Percentiles rank a stretch among this genome's conserved stretches.
Conservation (phyloP, 345 rosid species). For the Brassica napus region DNA sequence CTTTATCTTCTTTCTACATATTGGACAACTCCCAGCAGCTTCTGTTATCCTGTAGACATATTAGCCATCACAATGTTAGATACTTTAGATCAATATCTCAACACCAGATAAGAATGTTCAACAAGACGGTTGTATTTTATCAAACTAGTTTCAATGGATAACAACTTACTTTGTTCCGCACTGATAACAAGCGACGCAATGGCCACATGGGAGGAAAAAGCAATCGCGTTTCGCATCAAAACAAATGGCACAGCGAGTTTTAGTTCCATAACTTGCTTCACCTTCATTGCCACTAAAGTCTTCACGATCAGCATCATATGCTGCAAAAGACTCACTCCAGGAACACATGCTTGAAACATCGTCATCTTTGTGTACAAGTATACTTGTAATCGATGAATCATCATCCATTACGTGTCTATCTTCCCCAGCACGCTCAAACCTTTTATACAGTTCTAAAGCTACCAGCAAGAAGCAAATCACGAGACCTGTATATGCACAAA, state of each 20-base stretch:
- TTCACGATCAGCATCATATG: conserved; percentile 61
- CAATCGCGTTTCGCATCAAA: conserved; percentile 86
- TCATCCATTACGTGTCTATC: conserved; percentile 13
- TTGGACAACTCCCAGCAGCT: conserved; percentile 66
- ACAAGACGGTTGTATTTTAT: not conserved
- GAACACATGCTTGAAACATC: conserved; percentile 61
- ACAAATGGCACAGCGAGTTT: conserved; percentile 82
- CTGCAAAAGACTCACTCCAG: conserved; percentile 61
- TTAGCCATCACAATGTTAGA: not conserved
- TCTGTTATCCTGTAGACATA: conserved; percentile 58
- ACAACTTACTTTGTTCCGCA: conserved; percentile 59
- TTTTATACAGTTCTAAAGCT: conserved; percentile 52
- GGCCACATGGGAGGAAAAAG: conserved; percentile 94
- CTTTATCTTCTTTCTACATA: conserved; percentile 62
- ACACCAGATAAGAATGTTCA: not conserved
- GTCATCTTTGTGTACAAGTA: conserved; percentile 65
- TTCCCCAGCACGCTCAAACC: conserved; percentile 37
- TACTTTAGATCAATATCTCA: not conserved
- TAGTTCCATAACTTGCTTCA: conserved; percentile 52
- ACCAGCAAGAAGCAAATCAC: conserved; percentile 52
- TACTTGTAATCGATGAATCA: conserved; percentile 44
- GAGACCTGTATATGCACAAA: conserved; percentile 44
- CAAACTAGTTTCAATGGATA: not conserved
- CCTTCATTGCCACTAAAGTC: conserved; percentile 44
- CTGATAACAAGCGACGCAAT: conserved; percentile 73